A percentile compares a stretch with the other conserved stretches of the same genome.
Evolutionary conservation across 345 rosid species (phyloP).

Genomic region (Eucalyptus leucophloia): DNA sequence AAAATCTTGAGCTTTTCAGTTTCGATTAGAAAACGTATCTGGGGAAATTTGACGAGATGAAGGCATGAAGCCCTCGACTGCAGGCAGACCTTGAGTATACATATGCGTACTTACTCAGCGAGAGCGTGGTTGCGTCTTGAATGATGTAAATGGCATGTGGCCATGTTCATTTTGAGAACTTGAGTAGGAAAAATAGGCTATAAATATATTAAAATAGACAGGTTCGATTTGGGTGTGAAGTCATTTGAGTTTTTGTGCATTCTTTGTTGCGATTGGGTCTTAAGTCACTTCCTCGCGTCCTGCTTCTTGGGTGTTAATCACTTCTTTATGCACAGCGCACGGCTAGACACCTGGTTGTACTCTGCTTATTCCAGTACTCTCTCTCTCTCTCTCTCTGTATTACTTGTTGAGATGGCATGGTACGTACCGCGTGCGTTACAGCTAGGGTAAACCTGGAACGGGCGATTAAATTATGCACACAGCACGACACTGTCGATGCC

Average conservation of each 20-base stretch:
- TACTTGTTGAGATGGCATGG: background rate
- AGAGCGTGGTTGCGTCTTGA: background rate
- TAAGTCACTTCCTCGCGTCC: background rate
- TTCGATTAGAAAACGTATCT: background rate
- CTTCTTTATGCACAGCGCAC: background rate
- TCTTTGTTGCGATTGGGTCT: background rate
- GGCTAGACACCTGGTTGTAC: background rate
- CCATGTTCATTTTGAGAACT: background rate
- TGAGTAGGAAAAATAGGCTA: background rate
- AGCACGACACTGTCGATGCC: background rate
- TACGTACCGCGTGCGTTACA: background rate
- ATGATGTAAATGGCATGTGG: background rate
- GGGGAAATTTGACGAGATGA: background rate
- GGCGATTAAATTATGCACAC: background rate
- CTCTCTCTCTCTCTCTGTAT: background rate
- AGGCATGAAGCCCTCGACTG: background rate
- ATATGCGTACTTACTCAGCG: background rate
- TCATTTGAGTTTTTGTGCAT: background rate
- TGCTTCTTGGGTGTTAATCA: background rate
- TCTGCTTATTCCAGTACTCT: background rate
- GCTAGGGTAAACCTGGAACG: background rate
- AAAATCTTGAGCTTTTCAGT: background rate
- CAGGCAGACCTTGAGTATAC: background rate
- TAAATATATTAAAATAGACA: background rate
- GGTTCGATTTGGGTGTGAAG: background rate